Evolutionary conservation across 2,329 filamentous ascomycete species (phyloP).

Genomic region (Aspergillus carbonarius): DNA sequence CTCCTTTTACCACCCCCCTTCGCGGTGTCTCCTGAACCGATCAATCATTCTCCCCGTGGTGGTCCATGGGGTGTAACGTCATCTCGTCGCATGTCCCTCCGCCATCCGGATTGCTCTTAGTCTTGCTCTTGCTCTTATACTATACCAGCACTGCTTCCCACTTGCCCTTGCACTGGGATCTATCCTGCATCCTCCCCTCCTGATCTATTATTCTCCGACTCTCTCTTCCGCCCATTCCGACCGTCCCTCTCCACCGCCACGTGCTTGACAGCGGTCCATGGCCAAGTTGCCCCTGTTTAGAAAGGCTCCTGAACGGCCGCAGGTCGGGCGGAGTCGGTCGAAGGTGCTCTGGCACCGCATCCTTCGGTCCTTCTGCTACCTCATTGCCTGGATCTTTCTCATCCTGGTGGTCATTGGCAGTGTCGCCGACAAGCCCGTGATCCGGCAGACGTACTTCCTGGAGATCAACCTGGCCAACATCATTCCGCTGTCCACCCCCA

Average conservation of each 20-base stretch:
- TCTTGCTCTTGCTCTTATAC: background rate
- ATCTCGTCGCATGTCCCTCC: background rate
- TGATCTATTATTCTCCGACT: background rate
- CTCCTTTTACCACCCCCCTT: background rate
- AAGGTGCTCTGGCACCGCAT: constrained; percentile 59
- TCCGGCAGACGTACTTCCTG: constrained; percentile 77
- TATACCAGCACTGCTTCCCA: background rate
- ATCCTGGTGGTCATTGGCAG: constrained; percentile 80
- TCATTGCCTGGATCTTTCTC: constrained; percentile 73
- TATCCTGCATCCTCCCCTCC: background rate
- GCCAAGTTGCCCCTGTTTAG: constrained; percentile 30
- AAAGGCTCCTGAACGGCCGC: constrained; percentile 25
- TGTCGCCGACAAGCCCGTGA: constrained; percentile 59
- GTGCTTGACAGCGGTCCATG: constrained; percentile 15
- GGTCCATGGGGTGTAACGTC: constrained; percentile 3
- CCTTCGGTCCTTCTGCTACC: constrained; percentile 67
- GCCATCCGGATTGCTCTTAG: background rate
- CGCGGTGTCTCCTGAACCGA: background rate
- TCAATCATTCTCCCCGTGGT: background rate
- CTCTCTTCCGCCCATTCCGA: background rate
- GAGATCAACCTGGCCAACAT: constrained; percentile 80
- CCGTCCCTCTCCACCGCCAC: background rate
- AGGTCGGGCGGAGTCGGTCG: constrained; percentile 29
- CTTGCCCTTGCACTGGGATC: background rate
- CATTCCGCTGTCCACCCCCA: constrained; percentile 69